Percentiles rank a stretch among this genome's conserved stretches.
These are phyloP conservation scores for Lumnitzera littorea DNA, from an alignment of 345 rosid species.

Conservation along the genomic window DNA sequence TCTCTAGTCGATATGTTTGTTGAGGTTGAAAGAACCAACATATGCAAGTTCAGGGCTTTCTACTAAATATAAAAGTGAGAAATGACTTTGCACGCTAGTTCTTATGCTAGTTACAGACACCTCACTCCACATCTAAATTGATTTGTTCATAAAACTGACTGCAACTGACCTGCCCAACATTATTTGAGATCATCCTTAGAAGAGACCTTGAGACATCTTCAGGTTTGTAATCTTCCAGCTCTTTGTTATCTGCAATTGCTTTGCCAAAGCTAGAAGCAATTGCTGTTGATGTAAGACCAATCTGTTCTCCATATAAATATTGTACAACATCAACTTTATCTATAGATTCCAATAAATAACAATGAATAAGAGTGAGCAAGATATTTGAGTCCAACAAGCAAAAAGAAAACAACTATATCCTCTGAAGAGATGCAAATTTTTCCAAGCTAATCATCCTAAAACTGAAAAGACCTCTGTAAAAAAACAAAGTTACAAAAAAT, in stretches of 20 bases:
- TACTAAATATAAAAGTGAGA: slow-evolving; percentile 1
- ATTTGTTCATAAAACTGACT: not conserved
- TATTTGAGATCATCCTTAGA: slow-evolving; percentile 78
- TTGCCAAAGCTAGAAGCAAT: slow-evolving; percentile 91
- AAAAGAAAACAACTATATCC: too few species aligned
- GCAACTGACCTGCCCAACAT: slow-evolving; percentile 66
- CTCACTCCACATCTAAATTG: not conserved
- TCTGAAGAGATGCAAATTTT: too few species aligned
- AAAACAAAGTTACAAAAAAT: not conserved
- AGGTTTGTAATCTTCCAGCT: slow-evolving; percentile 60
- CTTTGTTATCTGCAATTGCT: slow-evolving; percentile 61
- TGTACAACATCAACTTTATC: too few species aligned
- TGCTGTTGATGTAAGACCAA: slow-evolving; percentile 66
- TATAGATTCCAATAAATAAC: too few species aligned
- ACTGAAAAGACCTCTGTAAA: not conserved
- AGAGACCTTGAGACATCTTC: slow-evolving; percentile 78
- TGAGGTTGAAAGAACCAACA: not conserved
- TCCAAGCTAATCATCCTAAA: too few species aligned
- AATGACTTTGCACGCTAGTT: not conserved
- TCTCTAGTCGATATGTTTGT: not conserved
- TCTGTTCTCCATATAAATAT: slow-evolving; percentile 23
- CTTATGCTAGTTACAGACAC: not conserved
- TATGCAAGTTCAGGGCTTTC: not conserved
- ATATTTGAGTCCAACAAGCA: too few species aligned
- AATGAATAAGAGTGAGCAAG: too few species aligned